A percentile compares a stretch with the other conserved stretches of the same genome.
These are phyloP conservation scores for Oryza coarctata DNA, from an alignment of 176 grass and related monocot genomes.

Conservation along the genomic window DNA sequence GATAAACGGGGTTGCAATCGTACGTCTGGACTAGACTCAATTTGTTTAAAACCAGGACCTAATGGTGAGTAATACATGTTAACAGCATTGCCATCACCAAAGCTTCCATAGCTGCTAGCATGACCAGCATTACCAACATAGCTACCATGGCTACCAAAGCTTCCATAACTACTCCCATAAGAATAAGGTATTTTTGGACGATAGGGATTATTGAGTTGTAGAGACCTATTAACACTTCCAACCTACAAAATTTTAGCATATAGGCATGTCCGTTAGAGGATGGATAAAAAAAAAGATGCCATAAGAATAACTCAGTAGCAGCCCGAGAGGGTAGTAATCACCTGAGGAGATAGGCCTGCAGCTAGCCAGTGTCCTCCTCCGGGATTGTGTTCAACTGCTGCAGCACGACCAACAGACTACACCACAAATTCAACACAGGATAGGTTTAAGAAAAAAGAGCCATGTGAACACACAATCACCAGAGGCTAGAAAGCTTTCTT, in stretches of 20 bases:
- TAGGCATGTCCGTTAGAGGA: background rate
- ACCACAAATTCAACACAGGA: slow-evolving; percentile 36
- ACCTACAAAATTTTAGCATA: slow-evolving; percentile 54
- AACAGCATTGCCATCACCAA: slow-evolving; percentile 58
- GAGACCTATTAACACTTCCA: slow-evolving; percentile 58
- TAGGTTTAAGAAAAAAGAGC: slow-evolving; percentile 8
- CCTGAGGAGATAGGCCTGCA: slow-evolving; percentile 96
- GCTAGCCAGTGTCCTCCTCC: slow-evolving; percentile 87
- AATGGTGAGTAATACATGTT: slow-evolving; percentile 76
- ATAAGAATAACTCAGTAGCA: slow-evolving; percentile 17
- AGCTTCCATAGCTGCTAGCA: slow-evolving; percentile 89
- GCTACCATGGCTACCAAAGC: slow-evolving; percentile 82
- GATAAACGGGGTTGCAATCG: slow-evolving; percentile 57
- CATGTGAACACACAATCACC: background rate
- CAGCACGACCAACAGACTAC: slow-evolving; percentile 79
- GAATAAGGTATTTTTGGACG: slow-evolving; percentile 70
- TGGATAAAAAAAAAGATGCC: slow-evolving; percentile 18
- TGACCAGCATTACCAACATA: slow-evolving; percentile 73
- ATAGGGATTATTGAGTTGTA: slow-evolving; percentile 60
- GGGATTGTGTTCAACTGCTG: slow-evolving; percentile 91
- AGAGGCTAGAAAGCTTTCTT: slow-evolving; percentile 13
- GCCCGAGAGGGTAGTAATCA: slow-evolving; percentile 21
- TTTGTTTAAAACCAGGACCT: slow-evolving; percentile 73
- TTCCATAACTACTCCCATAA: slow-evolving; percentile 95
- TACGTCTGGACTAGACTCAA: slow-evolving; percentile 77